A percentile compares a stretch with the other conserved stretches of the same genome.
These are phyloP conservation scores for Ustilago shanxiensis DNA, from an alignment of 1,284 basidiomycete genomes.

Conservation along the genomic window DNA sequence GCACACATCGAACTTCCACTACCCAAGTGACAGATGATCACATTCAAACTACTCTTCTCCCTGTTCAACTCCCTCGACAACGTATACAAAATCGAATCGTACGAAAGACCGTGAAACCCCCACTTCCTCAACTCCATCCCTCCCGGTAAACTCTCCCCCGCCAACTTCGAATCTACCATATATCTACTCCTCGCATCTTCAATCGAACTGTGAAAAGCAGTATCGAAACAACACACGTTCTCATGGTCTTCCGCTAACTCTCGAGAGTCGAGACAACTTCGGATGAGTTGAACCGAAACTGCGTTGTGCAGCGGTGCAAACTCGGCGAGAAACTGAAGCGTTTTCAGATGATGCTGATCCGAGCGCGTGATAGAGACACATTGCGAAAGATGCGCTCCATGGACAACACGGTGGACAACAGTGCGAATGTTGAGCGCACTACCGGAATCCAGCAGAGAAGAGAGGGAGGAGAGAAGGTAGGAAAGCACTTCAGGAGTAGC, in stretches of 20 bases:
- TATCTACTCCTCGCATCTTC: constrained; percentile 18
- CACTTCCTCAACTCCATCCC: constrained; percentile 34
- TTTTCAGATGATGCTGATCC: constrained; percentile 13
- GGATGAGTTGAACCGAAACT: constrained; percentile 26
- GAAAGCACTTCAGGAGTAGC: neutral
- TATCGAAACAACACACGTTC: constrained; percentile 36
- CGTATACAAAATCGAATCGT: constrained; percentile 22
- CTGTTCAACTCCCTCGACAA: neutral
- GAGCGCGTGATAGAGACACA: constrained; percentile 16
- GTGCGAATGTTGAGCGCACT: constrained; percentile 7
- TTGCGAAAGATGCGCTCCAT: constrained; percentile 29
- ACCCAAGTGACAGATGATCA: constrained; percentile 43
- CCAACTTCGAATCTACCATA: constrained; percentile 15
- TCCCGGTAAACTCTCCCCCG: constrained; percentile 18
- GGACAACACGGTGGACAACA: constrained; percentile 39
- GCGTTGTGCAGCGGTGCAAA: constrained; percentile 47
- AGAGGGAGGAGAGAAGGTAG: constrained; percentile 4
- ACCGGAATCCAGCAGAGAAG: neutral
- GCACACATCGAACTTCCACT: constrained; percentile 36
- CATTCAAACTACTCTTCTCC: constrained; percentile 14
- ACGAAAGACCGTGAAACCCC: constrained; percentile 44
- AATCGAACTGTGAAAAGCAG: constrained; percentile 28
- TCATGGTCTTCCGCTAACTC: constrained; percentile 5
- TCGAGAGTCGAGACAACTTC: constrained; percentile 10
- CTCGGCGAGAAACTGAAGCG: constrained; percentile 19